These are phyloP conservation scores for Pterocarpus macrocarpus DNA, from an alignment of 306 rosid genomes.

Conservation along the genomic window DNA sequence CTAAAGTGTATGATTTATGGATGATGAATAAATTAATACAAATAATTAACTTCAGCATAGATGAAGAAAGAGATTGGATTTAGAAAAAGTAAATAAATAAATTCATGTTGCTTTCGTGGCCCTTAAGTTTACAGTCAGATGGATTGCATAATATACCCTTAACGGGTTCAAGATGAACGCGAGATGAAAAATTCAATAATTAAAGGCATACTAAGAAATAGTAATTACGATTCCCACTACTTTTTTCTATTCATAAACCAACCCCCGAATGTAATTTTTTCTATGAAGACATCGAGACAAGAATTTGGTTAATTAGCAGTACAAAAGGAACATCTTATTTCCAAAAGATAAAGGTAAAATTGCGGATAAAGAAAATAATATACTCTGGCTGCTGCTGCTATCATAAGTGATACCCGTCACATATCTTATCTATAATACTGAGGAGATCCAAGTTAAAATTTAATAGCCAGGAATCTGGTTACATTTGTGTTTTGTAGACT, in stretches of 20 bases:
- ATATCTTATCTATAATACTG: slow-evolving; percentile 3
- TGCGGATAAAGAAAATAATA: slow-evolving; percentile 37
- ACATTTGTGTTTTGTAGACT: not conserved
- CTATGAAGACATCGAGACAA: slow-evolving; percentile 23
- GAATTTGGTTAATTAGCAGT: slow-evolving; percentile 18
- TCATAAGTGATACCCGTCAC: slow-evolving; percentile 9
- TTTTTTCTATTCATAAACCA: not conserved
- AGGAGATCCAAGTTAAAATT: not conserved
- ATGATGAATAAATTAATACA: not conserved
- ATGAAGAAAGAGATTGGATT: slow-evolving; percentile 8
- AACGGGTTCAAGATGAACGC: not conserved
- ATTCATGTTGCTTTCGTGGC: slow-evolving; percentile 35
- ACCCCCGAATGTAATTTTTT: not conserved
- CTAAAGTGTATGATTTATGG: no score
- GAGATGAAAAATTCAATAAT: not conserved
- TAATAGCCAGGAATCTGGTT: not conserved
- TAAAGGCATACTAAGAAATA: not conserved
- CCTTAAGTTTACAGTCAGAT: not conserved
- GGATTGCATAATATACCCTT: slow-evolving; percentile 22
- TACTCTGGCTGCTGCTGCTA: slow-evolving; percentile 33
- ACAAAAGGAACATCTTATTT: slow-evolving; percentile 17
- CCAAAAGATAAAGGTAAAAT: slow-evolving; percentile 34
- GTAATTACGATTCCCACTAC: not conserved
- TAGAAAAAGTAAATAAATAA: not conserved
- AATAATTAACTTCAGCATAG: not conserved